A percentile compares a stretch with the other conserved stretches of the same genome.
Evolutionary conservation across 768 basidiomycete species (phyloP).

Genomic region (Suillus plorans): DNA sequence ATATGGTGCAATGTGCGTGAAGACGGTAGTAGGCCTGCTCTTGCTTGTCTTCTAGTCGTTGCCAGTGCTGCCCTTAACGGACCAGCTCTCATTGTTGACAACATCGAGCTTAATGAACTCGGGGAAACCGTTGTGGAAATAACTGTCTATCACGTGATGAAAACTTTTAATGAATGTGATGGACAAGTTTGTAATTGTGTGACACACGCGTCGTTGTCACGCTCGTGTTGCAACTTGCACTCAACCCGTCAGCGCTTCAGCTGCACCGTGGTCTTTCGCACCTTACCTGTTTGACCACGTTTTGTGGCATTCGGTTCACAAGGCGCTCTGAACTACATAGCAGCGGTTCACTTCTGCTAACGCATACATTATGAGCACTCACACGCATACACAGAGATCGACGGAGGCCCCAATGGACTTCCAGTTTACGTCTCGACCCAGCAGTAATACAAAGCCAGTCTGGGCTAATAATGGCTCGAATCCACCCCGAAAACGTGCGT

Average conservation of each 20-base stretch:
- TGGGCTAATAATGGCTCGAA: slow-evolving; percentile 58
- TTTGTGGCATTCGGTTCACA: background rate
- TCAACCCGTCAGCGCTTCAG: background rate
- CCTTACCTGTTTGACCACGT: background rate
- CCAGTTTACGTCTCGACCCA: slow-evolving; percentile 74
- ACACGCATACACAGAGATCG: slow-evolving; percentile 43
- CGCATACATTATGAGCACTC: slow-evolving; percentile 23
- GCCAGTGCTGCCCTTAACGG: background rate
- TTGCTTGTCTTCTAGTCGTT: slow-evolving; percentile 17
- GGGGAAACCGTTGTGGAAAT: background rate
- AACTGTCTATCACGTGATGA: slow-evolving; percentile 14
- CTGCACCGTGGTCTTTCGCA: background rate
- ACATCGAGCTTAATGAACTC: background rate
- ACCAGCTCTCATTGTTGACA: background rate
- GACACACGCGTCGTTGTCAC: slow-evolving; percentile 31
- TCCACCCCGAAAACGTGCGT: slow-evolving; percentile 70
- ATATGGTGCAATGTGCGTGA: slow-evolving; percentile 56
- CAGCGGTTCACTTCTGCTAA: background rate
- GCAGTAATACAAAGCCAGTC: slow-evolving; percentile 47
- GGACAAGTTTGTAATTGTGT: slow-evolving; percentile 21
- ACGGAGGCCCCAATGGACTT: slow-evolving; percentile 90
- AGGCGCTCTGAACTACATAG: background rate
- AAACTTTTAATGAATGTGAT: slow-evolving; percentile 15
- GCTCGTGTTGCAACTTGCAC: slow-evolving; percentile 7
- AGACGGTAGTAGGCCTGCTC: slow-evolving; percentile 13